Conservation (phyloP, 306 rosid species). For the Pueraria montana region DNA sequence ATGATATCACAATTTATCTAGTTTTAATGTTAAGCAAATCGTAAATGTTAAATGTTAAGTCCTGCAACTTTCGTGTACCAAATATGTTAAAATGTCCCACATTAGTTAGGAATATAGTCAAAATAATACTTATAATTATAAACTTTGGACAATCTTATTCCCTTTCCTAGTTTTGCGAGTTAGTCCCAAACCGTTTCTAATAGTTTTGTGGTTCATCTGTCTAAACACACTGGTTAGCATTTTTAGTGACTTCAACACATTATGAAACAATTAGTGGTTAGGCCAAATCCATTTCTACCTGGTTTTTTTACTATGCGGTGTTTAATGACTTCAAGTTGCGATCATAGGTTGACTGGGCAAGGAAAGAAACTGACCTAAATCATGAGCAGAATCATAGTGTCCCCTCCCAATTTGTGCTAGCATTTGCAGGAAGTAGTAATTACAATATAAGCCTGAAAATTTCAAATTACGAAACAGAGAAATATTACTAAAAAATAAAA, state of each 20-base stretch:
- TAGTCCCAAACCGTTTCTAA: background rate
- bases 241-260: conserved; percentile 9
- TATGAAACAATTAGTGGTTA: no score
- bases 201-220: conserved; percentile 13
- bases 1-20: background rate
- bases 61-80: no score
- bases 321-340: conserved; percentile 24
- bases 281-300: no score
- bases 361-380: conserved; percentile 68
- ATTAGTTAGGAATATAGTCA: background rate
- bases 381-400: conserved; percentile 71
- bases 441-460: conserved; percentile 81
- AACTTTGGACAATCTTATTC: background rate
- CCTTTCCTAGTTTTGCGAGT: background rate
- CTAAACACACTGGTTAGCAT: conserved; percentile 22
- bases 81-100: no score
- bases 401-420: conserved; percentile 88
- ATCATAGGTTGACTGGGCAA: background rate
- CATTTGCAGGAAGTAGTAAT: conserved; percentile 93
- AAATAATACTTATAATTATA: no score
- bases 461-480: conserved; percentile 40
- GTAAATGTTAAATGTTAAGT: no score
- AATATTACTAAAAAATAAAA: background rate
- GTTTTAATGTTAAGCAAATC: background rate
- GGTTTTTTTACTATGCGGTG: no score